Evolutionary conservation across 2,329 filamentous ascomycete species (phyloP), one percentile per base, ranked within the genome.

Genomic region (Xylaria sp.): DNA sequence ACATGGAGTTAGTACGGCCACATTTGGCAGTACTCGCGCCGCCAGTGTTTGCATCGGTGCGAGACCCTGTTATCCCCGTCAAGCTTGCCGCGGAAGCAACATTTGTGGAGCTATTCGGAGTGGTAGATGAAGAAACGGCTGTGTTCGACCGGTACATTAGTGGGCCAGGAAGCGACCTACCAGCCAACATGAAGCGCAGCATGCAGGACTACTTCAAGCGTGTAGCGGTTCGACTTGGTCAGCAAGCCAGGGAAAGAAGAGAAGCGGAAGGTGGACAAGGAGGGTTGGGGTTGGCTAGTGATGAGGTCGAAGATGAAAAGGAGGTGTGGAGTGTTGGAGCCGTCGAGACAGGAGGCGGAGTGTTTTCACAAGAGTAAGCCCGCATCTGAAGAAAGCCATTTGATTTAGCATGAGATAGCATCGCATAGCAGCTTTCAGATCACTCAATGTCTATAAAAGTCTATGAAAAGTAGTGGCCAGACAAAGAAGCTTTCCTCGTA

Each of bases 141-240:
- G 85, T 97, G 18, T 97, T 97, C 73, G 92, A 97, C 68, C 92
- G 92, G 76, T 97, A 92, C 75, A 87, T 97, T 78, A 80, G 83
- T 8, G 85, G 86, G 0, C 84, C 83, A 1, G 80, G 78, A 4
- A 83, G 83, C 54, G 83, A 85, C 2, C 75, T 97, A 60, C 80
- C 86, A 7, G 76, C 90, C 0, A 88, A 84, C 47, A 86, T 86
- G 16, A 94, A 95, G 81, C 83, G 93, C 67, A 92, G 88, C 73
- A 97, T 99, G 89, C 83, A 87, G 60, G 94, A 99, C 74, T 99
- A 99, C 77, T 97, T 97, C 78, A 96, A 96, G 81, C 82, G 94
- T 48, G 90, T 99, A 65, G 91, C 91, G 1, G 74, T 93, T 69
- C 84, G 92, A 67, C 77, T 97, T 18, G 93, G 90, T n/a, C 83